phyloP scores from a whole-genome alignment of 208 protist genomes.

The Trypanosoma avium region DNA sequence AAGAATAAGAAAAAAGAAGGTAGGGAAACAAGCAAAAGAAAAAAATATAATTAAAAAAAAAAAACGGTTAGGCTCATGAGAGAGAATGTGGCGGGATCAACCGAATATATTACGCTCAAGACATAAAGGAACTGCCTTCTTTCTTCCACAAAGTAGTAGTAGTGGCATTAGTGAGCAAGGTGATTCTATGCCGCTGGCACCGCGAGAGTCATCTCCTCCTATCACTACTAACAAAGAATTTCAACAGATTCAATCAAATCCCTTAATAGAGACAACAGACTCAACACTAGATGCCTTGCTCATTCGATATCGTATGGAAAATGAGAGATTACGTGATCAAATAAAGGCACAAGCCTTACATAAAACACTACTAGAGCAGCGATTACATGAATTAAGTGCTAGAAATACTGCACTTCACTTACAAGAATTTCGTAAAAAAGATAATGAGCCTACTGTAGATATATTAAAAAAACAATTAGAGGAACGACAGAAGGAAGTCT shows the following conservation, averaged over 20 bases:
- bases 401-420: slow-evolving; percentile 23
- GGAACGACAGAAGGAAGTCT: slow-evolving; percentile 31
- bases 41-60: not conserved
- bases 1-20: slow-evolving; percentile 10
- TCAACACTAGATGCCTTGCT: slow-evolving; percentile 29
- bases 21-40: not conserved
- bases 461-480: slow-evolving; percentile 22
- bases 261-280: not conserved
- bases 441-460: slow-evolving; percentile 3
- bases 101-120: slow-evolving; percentile 22
- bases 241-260: not conserved
- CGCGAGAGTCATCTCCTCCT: not conserved
- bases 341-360: slow-evolving; percentile 45
- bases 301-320: slow-evolving; percentile 48
- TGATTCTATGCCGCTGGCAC: not conserved
- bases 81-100: slow-evolving; percentile 33
- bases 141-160: not conserved
- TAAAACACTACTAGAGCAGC: slow-evolving; percentile 43
- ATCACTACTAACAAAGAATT: not conserved
- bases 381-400: slow-evolving; percentile 40
- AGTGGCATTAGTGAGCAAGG: not conserved
- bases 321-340: slow-evolving; percentile 58
- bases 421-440: slow-evolving; percentile 10
- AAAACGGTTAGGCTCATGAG: no score
- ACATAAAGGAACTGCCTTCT: slow-evolving; percentile 19